Conservation (phyloP, 805 yeast species). For the Allodekkera sacchari region DNA sequence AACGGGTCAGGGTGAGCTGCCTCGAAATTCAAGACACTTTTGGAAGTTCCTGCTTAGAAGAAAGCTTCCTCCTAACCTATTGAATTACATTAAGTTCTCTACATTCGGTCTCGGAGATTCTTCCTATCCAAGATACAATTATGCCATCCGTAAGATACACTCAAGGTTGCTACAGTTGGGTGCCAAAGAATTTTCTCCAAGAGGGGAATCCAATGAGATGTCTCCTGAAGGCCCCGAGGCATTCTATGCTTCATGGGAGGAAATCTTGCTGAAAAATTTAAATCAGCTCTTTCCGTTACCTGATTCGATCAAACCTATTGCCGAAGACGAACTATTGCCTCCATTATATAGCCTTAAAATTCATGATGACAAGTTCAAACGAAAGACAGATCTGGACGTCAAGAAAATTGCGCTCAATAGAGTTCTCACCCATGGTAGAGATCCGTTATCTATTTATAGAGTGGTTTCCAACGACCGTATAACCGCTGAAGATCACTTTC, state of each 20-base stretch:
- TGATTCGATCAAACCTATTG: constrained; percentile 20
- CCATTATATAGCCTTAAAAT: constrained; percentile 27
- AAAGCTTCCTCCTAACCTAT: constrained; percentile 49
- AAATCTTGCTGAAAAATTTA: constrained; percentile 31
- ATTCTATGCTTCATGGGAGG: constrained; percentile 69
- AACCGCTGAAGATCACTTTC: constrained; percentile 71
- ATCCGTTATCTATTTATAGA: constrained; percentile 27
- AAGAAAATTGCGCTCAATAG: constrained; percentile 25
- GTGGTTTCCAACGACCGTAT: constrained; percentile 49
- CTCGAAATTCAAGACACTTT: constrained; percentile 63
- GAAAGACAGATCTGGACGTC: constrained; percentile 20
- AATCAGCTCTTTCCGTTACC: constrained; percentile 28
- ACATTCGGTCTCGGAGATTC: constrained; percentile 93
- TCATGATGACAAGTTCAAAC: constrained; percentile 21
- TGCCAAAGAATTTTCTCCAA: constrained; percentile 55
- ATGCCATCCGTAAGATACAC: constrained; percentile 81
- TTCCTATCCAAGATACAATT: constrained; percentile 80
- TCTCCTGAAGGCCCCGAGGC: constrained; percentile 71
- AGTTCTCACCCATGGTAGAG: constrained; percentile 3
- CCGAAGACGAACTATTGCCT: constrained; percentile 28
- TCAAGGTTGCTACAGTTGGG: constrained; percentile 75
- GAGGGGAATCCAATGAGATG: constrained; percentile 89
- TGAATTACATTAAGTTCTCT: constrained; percentile 55
- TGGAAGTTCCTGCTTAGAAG: constrained; percentile 68
- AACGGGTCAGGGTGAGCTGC: constrained; percentile 92